Percentiles rank a stretch among this genome's conserved stretches.
Evolutionary conservation across 2,329 filamentous ascomycete genomes (phyloP).

Genomic region (Immersiporthe knoxdaviesiana): DNA sequence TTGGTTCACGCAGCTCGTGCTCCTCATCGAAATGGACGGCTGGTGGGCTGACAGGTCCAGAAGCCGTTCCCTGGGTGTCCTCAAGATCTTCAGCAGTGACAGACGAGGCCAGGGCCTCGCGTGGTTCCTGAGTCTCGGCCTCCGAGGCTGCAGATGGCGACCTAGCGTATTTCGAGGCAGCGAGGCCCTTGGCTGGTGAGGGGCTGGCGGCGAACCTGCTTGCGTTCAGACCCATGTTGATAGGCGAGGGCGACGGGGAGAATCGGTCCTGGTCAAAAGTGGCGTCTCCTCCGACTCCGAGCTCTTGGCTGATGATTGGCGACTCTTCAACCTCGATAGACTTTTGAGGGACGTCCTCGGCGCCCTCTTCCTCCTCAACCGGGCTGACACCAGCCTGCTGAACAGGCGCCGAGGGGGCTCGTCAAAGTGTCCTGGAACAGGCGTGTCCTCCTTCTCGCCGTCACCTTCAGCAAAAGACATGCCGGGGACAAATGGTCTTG

Average conservation of each 20-base stretch:
- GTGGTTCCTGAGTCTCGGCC: slow-evolving; percentile 21
- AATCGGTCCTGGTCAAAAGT: slow-evolving; percentile 16
- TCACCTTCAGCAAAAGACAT: slow-evolving; percentile 38
- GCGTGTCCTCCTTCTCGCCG: slow-evolving; percentile 32
- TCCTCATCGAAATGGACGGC: slow-evolving; percentile 33
- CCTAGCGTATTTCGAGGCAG: slow-evolving; percentile 52
- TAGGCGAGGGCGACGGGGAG: slow-evolving; percentile 31
- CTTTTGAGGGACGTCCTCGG: slow-evolving; percentile 30
- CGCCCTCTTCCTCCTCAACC: slow-evolving; percentile 15
- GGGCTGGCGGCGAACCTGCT: slow-evolving; percentile 42
- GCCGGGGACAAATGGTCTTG: slow-evolving; percentile 67
- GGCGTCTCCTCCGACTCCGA: slow-evolving; percentile 6
- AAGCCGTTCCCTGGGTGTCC: slow-evolving; percentile 38
- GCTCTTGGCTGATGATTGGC: slow-evolving; percentile 16
- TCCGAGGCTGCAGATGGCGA: slow-evolving; percentile 40
- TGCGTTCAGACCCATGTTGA: slow-evolving; percentile 34
- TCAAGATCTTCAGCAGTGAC: slow-evolving; percentile 37
- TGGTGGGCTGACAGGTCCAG: slow-evolving; percentile 38
- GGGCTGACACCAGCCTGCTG: slow-evolving; percentile 19
- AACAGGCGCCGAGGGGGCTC: slow-evolving; percentile 16
- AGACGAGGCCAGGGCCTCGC: slow-evolving; percentile 30
- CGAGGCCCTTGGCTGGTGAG: slow-evolving; percentile 44
- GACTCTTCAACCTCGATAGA: slow-evolving; percentile 39
- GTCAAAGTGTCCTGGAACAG: slow-evolving; percentile 29
- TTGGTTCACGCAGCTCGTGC: slow-evolving; percentile 41